phyloP scores from a whole-genome alignment of 305 asterid species.

The Solanum hybrid region DNA sequence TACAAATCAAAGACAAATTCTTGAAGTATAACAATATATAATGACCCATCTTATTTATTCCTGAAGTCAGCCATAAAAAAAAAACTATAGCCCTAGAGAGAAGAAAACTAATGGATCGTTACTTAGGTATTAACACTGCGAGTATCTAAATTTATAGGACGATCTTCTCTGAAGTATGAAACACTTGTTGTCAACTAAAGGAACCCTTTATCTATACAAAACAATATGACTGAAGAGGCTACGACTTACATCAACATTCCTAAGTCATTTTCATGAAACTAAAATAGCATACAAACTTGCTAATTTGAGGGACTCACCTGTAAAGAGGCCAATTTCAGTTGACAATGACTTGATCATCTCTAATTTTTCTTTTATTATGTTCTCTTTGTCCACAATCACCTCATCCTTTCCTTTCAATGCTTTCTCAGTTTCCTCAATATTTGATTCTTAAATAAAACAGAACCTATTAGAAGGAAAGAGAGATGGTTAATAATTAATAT shows the following conservation, averaged over 20 bases:
- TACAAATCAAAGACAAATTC: too few relatives aligned
- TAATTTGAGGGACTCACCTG: neutral
- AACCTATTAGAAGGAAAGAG: conserved; percentile 8
- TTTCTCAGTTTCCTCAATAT: conserved; percentile 46
- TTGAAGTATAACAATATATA: too few relatives aligned
- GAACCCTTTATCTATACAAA: conserved; percentile 26
- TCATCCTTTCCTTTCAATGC: conserved; percentile 56
- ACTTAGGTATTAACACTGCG: too few relatives aligned
- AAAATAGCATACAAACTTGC: neutral
- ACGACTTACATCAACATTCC: neutral
- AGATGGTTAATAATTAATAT: neutral
- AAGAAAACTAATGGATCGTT: too few relatives aligned
- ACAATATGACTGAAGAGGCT: neutral
- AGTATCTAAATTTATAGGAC: too few relatives aligned
- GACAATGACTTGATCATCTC: conserved; percentile 12
- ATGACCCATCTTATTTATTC: too few relatives aligned
- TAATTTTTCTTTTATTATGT: conserved; percentile 47
- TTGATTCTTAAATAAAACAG: conserved; percentile 33
- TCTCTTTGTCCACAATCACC: conserved; percentile 53
- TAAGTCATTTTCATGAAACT: neutral
- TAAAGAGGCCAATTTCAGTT: too few relatives aligned
- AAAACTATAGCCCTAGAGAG: too few relatives aligned
- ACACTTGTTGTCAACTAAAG: too few relatives aligned
- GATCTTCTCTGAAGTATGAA: too few relatives aligned
- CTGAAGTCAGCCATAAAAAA: too few relatives aligned